A percentile compares a stretch with the other conserved stretches of the same genome.
Evolutionary conservation across 2,329 filamentous ascomycete species (phyloP).

Genomic region (Xylaria multiplex): DNA sequence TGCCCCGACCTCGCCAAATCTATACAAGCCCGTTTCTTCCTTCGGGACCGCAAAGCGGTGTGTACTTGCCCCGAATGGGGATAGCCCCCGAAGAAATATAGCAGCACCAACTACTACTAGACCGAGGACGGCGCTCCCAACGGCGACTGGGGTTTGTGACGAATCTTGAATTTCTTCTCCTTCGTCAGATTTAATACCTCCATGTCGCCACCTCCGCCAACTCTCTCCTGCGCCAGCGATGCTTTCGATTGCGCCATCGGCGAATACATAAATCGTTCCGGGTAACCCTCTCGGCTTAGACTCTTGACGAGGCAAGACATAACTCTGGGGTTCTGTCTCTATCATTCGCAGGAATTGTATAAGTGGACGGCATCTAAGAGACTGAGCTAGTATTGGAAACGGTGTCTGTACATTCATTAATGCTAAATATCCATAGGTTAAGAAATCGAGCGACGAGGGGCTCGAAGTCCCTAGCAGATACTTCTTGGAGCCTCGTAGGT

Average conservation of each 20-base stretch:
- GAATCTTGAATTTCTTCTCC: conserved; percentile 42
- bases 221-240: conserved; percentile 48
- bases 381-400: conserved; percentile 54
- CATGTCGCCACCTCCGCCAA: conserved; percentile 51
- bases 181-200: conserved; percentile 44
- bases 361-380: conserved; percentile 44
- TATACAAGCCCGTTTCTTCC: conserved; percentile 48
- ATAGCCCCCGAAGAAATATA: conserved; percentile 54
- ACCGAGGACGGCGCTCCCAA: conserved; percentile 52
- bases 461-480: conserved; percentile 60
- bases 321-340: conserved; percentile 17
- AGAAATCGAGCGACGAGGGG: conserved; percentile 78
- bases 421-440: conserved; percentile 81
- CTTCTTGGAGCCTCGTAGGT: conserved; percentile 65
- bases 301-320: conserved; percentile 41
- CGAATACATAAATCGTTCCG: conserved; percentile 43
- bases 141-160: conserved; percentile 49
- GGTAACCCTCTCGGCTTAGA: conserved; percentile 34
- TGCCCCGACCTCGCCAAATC: conserved; percentile 60
- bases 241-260: conserved; percentile 49
- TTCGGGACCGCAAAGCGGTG: conserved; percentile 56
- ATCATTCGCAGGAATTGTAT: conserved; percentile 40
- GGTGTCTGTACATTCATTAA: conserved; percentile 70
- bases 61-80: conserved; percentile 57
- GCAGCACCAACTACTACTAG: conserved; percentile 51